Conservation (phyloP, 2,329 filamentous ascomycete species). For the Claviceps pusilla region DNA sequence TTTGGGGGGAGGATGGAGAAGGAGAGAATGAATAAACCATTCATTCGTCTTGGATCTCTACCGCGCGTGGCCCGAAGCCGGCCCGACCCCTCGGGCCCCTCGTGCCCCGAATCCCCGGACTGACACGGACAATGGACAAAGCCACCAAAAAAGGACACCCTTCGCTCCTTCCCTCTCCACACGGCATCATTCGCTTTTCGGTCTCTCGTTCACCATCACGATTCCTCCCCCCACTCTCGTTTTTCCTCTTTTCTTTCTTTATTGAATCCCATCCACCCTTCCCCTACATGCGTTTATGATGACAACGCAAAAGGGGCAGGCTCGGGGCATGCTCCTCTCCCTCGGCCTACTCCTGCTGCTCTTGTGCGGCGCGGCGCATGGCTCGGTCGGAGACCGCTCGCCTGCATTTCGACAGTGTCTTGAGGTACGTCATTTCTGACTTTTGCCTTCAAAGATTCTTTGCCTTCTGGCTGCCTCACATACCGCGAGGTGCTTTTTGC, state of each 20-base stretch:
- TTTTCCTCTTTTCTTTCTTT: neutral
- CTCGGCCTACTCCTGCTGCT: conserved; percentile 23
- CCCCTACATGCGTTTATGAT: conserved; percentile 19
- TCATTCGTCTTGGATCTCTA: neutral
- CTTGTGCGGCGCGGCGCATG: conserved; percentile 34
- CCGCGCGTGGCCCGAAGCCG: neutral
- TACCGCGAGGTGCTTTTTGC: neutral
- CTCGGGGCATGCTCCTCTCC: conserved; percentile 17
- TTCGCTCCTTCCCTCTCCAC: neutral
- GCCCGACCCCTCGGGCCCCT: neutral
- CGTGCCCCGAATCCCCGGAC: neutral
- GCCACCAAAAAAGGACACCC: neutral
- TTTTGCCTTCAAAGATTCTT: neutral
- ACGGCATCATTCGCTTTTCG: neutral
- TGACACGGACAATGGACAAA: neutral
- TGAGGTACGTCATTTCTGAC: conserved; percentile 35
- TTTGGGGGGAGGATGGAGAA: too few species aligned
- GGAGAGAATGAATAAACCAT: neutral
- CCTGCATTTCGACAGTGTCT: conserved; percentile 83
- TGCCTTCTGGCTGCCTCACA: neutral
- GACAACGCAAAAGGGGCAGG: conserved; percentile 18
- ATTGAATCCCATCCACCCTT: neutral
- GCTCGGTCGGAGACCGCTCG: conserved; percentile 69
- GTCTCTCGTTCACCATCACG: neutral
- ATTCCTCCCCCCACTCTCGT: neutral